Evolutionary conservation across 1,284 basidiomycete species (phyloP).

Genomic region (Ganoderma leucocontextum): DNA sequence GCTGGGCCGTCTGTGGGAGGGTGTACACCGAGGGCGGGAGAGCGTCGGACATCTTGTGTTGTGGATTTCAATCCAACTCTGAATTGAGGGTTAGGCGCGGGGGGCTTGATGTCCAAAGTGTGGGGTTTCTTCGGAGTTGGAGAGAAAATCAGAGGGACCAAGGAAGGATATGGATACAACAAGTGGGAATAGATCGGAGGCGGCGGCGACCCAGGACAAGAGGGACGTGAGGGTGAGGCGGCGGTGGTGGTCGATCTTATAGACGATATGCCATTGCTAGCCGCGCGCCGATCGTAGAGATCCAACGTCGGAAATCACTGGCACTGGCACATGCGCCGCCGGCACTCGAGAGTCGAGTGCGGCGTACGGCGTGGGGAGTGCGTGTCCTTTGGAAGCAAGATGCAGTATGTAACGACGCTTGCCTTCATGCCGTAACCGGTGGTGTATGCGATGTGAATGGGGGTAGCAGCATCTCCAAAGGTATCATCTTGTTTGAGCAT

Average conservation of each 20-base stretch:
- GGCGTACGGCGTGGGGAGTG: neutral
- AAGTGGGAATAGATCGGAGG: neutral
- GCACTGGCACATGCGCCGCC: neutral
- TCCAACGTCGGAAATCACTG: neutral
- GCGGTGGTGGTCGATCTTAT: slow-evolving; percentile 1
- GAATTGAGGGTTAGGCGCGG: neutral
- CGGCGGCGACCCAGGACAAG: neutral
- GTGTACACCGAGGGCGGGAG: slow-evolving; percentile 84
- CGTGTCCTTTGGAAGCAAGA: neutral
- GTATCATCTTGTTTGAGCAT: no score
- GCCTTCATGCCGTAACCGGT: neutral
- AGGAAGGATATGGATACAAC: slow-evolving; percentile 8
- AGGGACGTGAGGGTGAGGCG: neutral
- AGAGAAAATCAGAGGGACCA: neutral
- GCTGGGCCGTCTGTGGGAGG: slow-evolving; percentile 87
- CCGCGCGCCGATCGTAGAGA: slow-evolving; percentile 4
- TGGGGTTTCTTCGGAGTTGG: neutral
- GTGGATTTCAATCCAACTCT: neutral
- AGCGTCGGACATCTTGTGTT: slow-evolving; percentile 32
- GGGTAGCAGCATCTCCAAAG: no score
- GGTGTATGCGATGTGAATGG: neutral
- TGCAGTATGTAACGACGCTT: neutral
- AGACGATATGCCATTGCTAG: neutral
- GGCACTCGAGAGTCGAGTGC: no score
- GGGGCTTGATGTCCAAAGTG: neutral